phyloP scores from a whole-genome alignment of 768 basidiomycete genomes.

The Lyophyllum shimeji region DNA sequence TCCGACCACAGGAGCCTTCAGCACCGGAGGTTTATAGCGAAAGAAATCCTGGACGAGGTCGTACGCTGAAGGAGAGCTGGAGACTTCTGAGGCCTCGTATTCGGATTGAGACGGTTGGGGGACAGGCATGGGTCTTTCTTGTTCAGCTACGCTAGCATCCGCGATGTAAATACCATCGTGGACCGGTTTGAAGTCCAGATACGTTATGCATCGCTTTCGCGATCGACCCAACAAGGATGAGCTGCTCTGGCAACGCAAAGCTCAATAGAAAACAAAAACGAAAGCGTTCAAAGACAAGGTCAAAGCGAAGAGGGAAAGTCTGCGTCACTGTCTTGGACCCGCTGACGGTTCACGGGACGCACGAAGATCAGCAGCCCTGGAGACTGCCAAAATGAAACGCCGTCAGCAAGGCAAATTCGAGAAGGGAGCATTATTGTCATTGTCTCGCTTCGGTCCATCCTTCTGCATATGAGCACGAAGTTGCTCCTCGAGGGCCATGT shows the following conservation, averaged over 20 bases:
- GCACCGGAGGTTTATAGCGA: not conserved
- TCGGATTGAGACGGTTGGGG: too few species aligned
- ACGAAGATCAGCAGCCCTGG: not conserved
- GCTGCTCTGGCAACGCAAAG: not conserved
- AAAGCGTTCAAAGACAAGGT: too few species aligned
- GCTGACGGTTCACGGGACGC: too few species aligned
- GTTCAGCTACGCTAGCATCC: too few species aligned
- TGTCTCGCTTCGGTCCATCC: not conserved
- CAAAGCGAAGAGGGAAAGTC: not conserved
- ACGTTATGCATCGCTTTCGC: too few species aligned
- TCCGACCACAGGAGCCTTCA: not conserved
- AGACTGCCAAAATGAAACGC: not conserved
- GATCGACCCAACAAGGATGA: too few species aligned
- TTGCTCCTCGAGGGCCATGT: not conserved
- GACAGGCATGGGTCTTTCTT: too few species aligned
- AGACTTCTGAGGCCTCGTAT: too few species aligned
- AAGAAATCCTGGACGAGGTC: constrained; percentile 5
- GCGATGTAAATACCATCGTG: too few species aligned
- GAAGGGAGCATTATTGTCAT: not conserved
- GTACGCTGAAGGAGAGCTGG: too few species aligned
- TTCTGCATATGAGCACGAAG: not conserved
- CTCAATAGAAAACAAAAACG: not conserved
- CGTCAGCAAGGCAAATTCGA: not conserved
- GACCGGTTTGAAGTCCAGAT: too few species aligned
- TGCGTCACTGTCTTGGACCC: not conserved